Percentiles rank a stretch among this genome's conserved stretches.
Conservation (phyloP, 352 stramenopile species). For the Phytophthora boehmeriae region DNA sequence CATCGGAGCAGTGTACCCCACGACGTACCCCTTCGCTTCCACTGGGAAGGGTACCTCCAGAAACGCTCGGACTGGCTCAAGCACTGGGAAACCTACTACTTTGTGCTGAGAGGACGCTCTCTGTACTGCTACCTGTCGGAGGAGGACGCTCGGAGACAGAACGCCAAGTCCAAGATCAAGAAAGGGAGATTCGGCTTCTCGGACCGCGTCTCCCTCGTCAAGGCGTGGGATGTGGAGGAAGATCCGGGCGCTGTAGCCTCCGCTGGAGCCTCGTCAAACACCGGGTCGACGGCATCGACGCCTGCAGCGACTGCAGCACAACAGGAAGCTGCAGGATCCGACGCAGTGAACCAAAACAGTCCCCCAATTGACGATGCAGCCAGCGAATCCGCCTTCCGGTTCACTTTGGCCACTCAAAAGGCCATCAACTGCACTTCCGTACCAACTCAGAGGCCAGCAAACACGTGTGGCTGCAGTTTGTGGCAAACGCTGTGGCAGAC, state of each 20-base stretch:
- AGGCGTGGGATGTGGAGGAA: slow-evolving; percentile 79
- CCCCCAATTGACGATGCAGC: slow-evolving; percentile 3
- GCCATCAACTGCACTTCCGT: slow-evolving; percentile 86
- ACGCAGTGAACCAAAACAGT: slow-evolving; percentile 1
- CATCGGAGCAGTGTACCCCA: slow-evolving; percentile 2
- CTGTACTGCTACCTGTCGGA: slow-evolving; percentile 88
- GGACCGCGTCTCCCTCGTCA: slow-evolving; percentile 75
- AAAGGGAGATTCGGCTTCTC: slow-evolving; percentile 88
- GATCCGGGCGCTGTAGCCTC: neutral
- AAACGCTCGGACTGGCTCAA: slow-evolving; percentile 91
- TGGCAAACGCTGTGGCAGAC: slow-evolving; percentile 64
- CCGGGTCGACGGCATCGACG: slow-evolving; percentile 12
- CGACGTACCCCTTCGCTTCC: slow-evolving; percentile 58
- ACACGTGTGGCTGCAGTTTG: slow-evolving; percentile 83
- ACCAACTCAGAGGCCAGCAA: slow-evolving; percentile 85
- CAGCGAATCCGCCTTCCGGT: slow-evolving; percentile 65
- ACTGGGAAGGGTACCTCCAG: slow-evolving; percentile 89
- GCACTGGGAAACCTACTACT: slow-evolving; percentile 91
- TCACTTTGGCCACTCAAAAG: slow-evolving; percentile 86
- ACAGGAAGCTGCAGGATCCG: slow-evolving; percentile 1
- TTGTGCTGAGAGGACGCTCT: slow-evolving; percentile 68
- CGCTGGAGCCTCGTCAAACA: neutral
- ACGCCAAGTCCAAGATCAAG: slow-evolving; percentile 90
- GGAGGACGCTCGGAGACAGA: slow-evolving; percentile 75
- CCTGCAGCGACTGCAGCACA: slow-evolving; percentile 9